Percentiles rank a stretch among this genome's conserved stretches.
These are phyloP conservation scores for Cantharellus anzutake DNA, from an alignment of 768 basidiomycete species.

Conservation along the genomic window DNA sequence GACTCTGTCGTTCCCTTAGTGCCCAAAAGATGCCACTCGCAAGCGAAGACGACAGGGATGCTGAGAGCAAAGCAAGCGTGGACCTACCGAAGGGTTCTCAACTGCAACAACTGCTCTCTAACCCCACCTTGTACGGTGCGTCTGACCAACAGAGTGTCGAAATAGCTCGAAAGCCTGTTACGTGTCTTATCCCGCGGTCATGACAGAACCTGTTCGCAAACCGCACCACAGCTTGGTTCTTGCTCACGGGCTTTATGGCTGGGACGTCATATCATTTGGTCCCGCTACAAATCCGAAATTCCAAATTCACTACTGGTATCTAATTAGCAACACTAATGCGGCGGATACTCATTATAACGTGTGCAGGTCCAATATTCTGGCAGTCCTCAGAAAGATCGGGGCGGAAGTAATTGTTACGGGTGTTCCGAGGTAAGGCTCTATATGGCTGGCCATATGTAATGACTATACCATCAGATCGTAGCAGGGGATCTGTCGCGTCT, in stretches of 20 bases:
- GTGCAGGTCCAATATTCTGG: slow-evolving; percentile 44
- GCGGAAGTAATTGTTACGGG: slow-evolving; percentile 93
- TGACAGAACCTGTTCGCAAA: no score
- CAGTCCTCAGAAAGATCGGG: slow-evolving; percentile 57
- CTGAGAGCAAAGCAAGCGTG: no score
- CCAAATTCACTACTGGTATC: slow-evolving; percentile 75
- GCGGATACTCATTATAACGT: background rate
- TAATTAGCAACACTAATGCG: background rate
- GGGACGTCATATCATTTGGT: slow-evolving; percentile 30
- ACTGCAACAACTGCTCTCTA: no score
- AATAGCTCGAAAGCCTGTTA: no score
- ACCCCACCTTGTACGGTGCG: no score
- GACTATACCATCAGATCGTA: slow-evolving; percentile 15
- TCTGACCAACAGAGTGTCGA: no score
- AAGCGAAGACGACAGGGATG: no score
- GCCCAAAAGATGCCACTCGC: no score
- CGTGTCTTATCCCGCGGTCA: no score
- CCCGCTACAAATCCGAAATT: slow-evolving; percentile 66
- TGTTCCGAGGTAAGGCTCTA: slow-evolving; percentile 58
- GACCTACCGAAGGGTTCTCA: no score
- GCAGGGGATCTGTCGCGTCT: slow-evolving; percentile 75
- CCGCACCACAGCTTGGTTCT: no score
- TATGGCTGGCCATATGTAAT: background rate
- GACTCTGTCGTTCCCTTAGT: no score
- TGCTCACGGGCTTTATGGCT: slow-evolving; percentile 46